Base-by-base conservation (phyloP, 345 rosid genomes). In the Arabis alpina region DNA sequence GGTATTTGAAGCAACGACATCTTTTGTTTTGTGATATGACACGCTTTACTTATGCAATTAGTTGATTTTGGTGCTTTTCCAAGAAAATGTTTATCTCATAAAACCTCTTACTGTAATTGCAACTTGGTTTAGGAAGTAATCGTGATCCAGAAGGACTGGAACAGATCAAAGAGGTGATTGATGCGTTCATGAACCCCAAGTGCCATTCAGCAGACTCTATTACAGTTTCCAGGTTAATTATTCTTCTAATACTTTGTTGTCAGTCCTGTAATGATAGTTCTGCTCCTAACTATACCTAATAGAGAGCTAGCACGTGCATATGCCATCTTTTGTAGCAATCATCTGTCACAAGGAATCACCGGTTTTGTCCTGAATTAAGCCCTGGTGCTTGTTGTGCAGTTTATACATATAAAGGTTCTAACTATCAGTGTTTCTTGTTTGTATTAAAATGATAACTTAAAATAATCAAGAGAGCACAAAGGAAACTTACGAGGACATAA, bases 101-200 rank as follows among this genome's bases (percentile, higher is more conserved):
- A 39, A 61, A 44, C 10, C 28, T 66, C 48, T 14, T 44, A 60
- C 10, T 24, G 25, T 40, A 34, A 65, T 28, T 13, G 42, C 52
- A 49, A 54, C 34, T 52, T 60, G 68, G 8, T 60, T 19, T 10
- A 75, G 93, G 88, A 72, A 61, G 1, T 37, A 68, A 54, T 36
- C 71, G 49, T 54, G 74, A 75, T 64, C 54, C 61, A 37, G 79
- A 79, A 61, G 68, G 63, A 32, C 74, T 70, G 76, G 78, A 84
- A 51, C 78, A 66, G 56, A 80, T 84, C 64, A 76, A 79, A 70
- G 83, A 73, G 83, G 96, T 89, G 71, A 84, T 91, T 42, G 80
- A 85, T 70, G 99, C 99, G 24, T 94, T 91, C 77, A 71, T 78
- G 81, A 87, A 83, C 64, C 97, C 96, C 39, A 89, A 86, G 78